Evolutionary conservation across 768 basidiomycete genomes (phyloP).

Genomic region (Tubosaeta sp.): DNA sequence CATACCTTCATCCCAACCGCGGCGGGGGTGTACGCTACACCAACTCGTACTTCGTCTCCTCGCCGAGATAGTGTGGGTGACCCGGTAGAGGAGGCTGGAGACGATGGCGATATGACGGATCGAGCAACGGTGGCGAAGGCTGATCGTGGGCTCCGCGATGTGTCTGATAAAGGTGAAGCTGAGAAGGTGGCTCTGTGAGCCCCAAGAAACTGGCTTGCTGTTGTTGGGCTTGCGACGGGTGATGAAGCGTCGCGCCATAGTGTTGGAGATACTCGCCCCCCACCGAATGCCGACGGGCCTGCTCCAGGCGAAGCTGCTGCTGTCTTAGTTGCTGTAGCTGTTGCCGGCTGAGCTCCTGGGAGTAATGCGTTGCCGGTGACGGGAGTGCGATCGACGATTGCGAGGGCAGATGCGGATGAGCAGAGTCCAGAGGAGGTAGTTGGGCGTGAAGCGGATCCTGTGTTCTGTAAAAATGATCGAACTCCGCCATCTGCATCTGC

Average conservation of each 20-base stretch:
- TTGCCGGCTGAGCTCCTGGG: constrained; percentile 46
- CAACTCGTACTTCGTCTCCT: constrained; percentile 42
- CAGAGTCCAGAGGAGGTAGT: constrained; percentile 44
- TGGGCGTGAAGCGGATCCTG: constrained; percentile 36
- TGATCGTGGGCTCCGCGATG: constrained; percentile 34
- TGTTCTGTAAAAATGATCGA: constrained; percentile 44
- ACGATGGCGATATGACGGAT: constrained; percentile 31
- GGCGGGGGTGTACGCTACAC: constrained; percentile 42
- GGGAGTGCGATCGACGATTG: constrained; percentile 46
- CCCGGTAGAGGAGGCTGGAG: constrained; percentile 32
- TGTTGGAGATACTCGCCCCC: constrained; percentile 37
- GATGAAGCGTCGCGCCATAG: constrained; percentile 31
- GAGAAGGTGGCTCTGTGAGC: constrained; percentile 27
- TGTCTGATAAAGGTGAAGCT: constrained; percentile 32
- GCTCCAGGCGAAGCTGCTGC: constrained; percentile 35
- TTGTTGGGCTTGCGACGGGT: constrained; percentile 26
- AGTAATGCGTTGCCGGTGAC: constrained; percentile 36
- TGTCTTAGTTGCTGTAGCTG: constrained; percentile 37
- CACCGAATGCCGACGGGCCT: constrained; percentile 32
- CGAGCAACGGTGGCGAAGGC: constrained; percentile 33
- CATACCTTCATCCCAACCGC: constrained; percentile 48
- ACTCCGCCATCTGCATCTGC: constrained; percentile 41
- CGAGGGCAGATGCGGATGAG: constrained; percentile 45
- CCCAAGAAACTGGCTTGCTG: constrained; percentile 26
- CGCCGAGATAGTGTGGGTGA: constrained; percentile 35